phyloP scores from a whole-genome alignment of 495 filamentous ascomycete species.

The Filosporella fistucella region DNA sequence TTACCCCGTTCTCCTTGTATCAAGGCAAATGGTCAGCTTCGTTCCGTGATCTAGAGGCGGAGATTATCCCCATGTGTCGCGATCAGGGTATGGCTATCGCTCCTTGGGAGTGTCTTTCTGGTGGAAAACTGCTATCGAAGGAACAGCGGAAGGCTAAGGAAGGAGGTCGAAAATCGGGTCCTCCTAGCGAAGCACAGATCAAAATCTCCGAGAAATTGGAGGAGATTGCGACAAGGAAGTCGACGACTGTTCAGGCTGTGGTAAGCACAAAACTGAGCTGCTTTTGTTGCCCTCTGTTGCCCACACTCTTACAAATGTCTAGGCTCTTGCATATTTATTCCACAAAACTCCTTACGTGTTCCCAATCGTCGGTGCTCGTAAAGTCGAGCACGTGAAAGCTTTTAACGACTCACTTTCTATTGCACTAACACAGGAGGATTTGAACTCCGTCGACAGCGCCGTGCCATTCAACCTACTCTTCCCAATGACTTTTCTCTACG shows the following conservation, averaged over 20 bases:
- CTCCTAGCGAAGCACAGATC: slow-evolving; percentile 29
- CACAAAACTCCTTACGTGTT: slow-evolving; percentile 72
- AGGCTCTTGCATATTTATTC: slow-evolving; percentile 72
- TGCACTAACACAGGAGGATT: slow-evolving; percentile 52
- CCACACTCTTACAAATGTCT: too few species aligned
- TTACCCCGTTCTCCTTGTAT: slow-evolving; percentile 60
- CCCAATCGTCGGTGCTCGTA: slow-evolving; percentile 63
- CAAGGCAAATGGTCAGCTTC: slow-evolving; percentile 58
- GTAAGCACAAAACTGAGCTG: too few species aligned
- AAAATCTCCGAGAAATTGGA: slow-evolving; percentile 54
- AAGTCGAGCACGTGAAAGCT: slow-evolving; percentile 53
- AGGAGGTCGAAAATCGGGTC: slow-evolving; percentile 14
- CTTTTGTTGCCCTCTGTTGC: too few species aligned
- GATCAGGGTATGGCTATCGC: slow-evolving; percentile 54
- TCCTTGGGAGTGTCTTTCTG: slow-evolving; percentile 58
- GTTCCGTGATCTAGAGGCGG: slow-evolving; percentile 49
- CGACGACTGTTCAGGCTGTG: too few species aligned
- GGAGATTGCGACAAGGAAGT: slow-evolving; percentile 48
- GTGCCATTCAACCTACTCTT: slow-evolving; percentile 59
- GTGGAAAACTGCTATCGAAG: slow-evolving; percentile 55
- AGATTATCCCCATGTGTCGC: slow-evolving; percentile 52
- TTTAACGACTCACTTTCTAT: slow-evolving; percentile 63
- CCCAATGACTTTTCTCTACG: slow-evolving; percentile 51
- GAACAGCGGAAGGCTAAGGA: slow-evolving; percentile 30
- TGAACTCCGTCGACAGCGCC: slow-evolving; percentile 59